Conservation (phyloP, 2,329 filamentous ascomycete species). For the Fusarium bulbicola region DNA sequence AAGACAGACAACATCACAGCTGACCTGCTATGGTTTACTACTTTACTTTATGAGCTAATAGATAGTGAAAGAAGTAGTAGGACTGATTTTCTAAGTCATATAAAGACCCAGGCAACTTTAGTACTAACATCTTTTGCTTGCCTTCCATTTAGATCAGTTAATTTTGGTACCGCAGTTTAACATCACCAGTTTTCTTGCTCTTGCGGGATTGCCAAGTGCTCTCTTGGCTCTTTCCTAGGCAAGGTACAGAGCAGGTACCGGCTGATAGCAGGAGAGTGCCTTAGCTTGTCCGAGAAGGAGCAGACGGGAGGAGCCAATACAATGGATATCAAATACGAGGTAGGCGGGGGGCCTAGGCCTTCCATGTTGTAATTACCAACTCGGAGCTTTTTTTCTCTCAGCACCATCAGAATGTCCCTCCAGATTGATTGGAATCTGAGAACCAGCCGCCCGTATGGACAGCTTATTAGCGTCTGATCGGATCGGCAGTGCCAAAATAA, state of each 20-base stretch:
- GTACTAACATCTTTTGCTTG: background rate
- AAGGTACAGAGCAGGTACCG: background rate
- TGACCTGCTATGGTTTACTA: background rate
- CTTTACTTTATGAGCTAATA: background rate
- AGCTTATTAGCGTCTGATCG: constrained; percentile 23
- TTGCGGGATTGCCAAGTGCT: background rate
- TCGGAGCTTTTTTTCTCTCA: background rate
- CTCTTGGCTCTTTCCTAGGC: background rate
- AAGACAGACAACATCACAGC: background rate
- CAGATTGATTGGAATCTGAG: background rate
- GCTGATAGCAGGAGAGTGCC: background rate
- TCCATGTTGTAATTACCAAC: background rate
- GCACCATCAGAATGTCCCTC: background rate
- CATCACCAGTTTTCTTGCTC: background rate
- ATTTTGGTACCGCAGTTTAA: background rate
- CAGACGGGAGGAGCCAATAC: background rate
- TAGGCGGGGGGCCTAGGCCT: constrained; percentile 18
- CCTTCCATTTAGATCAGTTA: background rate
- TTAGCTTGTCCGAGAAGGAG: constrained; percentile 18
- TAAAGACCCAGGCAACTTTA: background rate
- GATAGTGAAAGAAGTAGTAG: background rate
- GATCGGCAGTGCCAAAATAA: constrained; percentile 36
- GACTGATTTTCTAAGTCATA: background rate
- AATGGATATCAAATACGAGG: constrained; percentile 30
- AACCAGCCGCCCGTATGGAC: background rate